phyloP scores from a whole-genome alignment of 257 asterid genomes.

The Solanum chiquidenum region DNA sequence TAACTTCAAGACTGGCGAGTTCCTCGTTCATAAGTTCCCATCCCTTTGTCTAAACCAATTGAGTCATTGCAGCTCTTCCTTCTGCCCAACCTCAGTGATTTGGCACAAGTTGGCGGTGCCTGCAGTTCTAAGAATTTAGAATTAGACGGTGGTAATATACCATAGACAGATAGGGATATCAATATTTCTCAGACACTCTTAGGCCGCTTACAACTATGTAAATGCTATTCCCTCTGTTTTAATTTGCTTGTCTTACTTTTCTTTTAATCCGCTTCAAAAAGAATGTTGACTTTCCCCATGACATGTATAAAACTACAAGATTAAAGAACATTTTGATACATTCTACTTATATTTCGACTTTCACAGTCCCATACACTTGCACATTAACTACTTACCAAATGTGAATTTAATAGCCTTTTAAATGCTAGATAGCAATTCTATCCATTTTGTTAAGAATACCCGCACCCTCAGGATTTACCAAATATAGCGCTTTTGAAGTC shows the following conservation, averaged over 20 bases:
- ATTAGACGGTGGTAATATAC: not conserved
- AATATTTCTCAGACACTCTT: not conserved
- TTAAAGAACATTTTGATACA: not conserved
- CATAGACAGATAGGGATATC: not conserved
- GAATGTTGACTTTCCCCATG: not conserved
- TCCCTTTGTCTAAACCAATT: slow-evolving; percentile 12
- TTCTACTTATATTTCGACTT: not conserved
- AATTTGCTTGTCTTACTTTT: not conserved
- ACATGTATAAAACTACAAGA: not conserved
- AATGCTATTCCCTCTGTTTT: not conserved
- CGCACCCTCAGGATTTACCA: not conserved
- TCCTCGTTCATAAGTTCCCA: slow-evolving; percentile 8
- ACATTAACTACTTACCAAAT: not conserved
- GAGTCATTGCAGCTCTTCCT: slow-evolving; percentile 42
- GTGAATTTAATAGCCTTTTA: not conserved
- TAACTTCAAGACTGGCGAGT: slow-evolving; percentile 26
- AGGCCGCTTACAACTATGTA: not conserved
- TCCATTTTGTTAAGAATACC: not conserved
- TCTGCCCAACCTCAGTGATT: slow-evolving; percentile 67
- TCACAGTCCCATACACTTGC: not conserved
- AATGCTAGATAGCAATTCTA: too few relatives aligned
- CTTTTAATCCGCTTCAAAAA: not conserved
- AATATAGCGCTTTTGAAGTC: not conserved
- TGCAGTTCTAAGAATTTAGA: slow-evolving; percentile 8
- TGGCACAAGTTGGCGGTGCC: slow-evolving; percentile 71